Percentiles rank a stretch among this genome's conserved stretches.
Conservation (phyloP, 2,329 filamentous ascomycete species). For the Aspergillus sp. region DNA sequence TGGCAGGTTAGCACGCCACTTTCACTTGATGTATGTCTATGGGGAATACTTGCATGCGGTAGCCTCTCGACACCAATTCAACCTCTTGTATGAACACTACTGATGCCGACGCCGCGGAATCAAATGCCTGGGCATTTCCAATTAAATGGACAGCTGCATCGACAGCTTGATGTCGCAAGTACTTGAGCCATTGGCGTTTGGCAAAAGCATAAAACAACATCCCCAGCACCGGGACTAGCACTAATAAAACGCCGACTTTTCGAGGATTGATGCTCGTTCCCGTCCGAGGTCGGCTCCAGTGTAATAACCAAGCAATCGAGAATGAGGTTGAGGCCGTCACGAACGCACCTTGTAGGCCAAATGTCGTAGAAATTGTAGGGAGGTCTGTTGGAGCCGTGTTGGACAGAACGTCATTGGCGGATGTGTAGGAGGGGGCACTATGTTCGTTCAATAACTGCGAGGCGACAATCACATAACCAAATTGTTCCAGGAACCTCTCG, state of each 20-base stretch:
- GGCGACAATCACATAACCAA: conserved; percentile 88
- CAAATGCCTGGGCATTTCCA: conserved; percentile 74
- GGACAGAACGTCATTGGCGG: conserved; percentile 35
- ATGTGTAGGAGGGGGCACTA: conserved; percentile 41
- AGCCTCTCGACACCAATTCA: conserved; percentile 89
- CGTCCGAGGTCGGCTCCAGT: conserved; percentile 66
- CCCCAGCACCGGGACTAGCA: conserved; percentile 53
- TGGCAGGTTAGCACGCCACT: conserved; percentile 20
- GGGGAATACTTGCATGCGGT: conserved; percentile 65
- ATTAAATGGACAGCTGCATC: conserved; percentile 68
- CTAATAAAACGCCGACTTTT: conserved; percentile 39
- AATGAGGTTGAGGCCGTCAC: conserved; percentile 65
- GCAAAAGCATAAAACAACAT: conserved; percentile 69
- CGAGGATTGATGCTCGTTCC: conserved; percentile 40
- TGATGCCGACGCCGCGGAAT: conserved; percentile 72
- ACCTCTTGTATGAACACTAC: conserved; percentile 87
- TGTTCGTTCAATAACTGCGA: conserved; percentile 79
- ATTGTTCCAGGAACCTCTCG: conserved; percentile 83
- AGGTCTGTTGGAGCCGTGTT: conserved; percentile 30
- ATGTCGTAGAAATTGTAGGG: conserved; percentile 42
- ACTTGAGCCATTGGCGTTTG: conserved; percentile 77
- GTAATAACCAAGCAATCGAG: conserved; percentile 64
- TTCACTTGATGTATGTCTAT: neutral
- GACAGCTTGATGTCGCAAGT: conserved; percentile 72
- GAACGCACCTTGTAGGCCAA: conserved; percentile 65